Evolutionary conservation across 208 protist genomes (phyloP), one percentile per base, ranked within the genome.

Genomic region (Crithidia thermophila): DNA sequence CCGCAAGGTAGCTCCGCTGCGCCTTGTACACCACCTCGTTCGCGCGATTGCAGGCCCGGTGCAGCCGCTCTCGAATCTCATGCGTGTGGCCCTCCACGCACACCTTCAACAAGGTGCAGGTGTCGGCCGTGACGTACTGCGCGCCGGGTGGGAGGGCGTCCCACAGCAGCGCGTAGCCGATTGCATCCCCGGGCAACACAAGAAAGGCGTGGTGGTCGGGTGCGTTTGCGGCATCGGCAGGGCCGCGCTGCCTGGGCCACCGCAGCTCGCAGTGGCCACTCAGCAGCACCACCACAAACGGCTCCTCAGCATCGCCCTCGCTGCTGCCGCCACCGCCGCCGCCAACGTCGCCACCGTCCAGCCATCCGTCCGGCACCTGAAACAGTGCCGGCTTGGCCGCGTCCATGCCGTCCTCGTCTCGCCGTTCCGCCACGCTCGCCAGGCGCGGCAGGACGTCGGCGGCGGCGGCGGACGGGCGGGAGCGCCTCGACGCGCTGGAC

Each of bases 131-230:
- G 18, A 91, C 55, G 63, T 91, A 94, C 31, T 67, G 72, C 5
- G 89, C 60, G n/a, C 58, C 82, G 7, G 60, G 30, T 1, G 89
- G 89, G 25, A 94, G 75, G 8, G 77, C 79, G 5, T 4, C 58
- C 67, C 74, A 72, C 18, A 80, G 76, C 16, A 87, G 33, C 11
- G 70, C 72, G 47, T 87, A 67, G 1, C 77, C 84, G 70, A 94
- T 79, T 2, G 76, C 47, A 47, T 94, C 89, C 14, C 77, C 74
- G 0, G 75, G 75, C 25, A 82, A 77, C 14, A 94, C 72, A 23
- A 75, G 71, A 46, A 73, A 84, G 33, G 84, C 60, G 37, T 84
- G 43, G 67, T 74, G 34, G 75, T 72, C 8, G 33, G 53, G 30
- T 66, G 46, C 16, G 68, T 76, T 18, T 56, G 72, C 4, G 73